Evolutionary conservation across 768 basidiomycete genomes (phyloP).

Genomic region (Lentinus brumalis): DNA sequence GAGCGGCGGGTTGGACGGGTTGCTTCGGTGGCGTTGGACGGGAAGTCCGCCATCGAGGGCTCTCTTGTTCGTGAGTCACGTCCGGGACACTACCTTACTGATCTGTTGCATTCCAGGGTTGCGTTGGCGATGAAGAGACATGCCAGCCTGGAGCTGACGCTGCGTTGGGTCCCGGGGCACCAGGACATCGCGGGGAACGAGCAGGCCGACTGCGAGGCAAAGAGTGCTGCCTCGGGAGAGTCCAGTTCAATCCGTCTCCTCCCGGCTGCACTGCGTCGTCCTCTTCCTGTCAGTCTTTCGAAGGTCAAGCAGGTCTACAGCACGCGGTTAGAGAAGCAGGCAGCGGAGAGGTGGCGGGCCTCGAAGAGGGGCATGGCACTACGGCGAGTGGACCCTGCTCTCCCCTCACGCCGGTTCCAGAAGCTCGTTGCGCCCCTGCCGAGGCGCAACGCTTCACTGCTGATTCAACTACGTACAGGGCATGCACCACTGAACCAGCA

Average conservation of each 20-base stretch:
- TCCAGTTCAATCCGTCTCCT: no score
- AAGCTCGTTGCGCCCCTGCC: no score
- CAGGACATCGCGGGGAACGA: slow-evolving; percentile 26
- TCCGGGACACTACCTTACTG: slow-evolving; percentile 15
- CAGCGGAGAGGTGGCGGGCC: no score
- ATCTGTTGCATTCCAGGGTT: background rate
- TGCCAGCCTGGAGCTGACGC: background rate
- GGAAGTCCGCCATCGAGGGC: background rate
- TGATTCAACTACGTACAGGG: slow-evolving; percentile 35
- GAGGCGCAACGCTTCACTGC: slow-evolving; percentile 1
- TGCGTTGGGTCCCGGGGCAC: slow-evolving; percentile 29
- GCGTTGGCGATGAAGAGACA: background rate
- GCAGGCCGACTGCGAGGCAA: slow-evolving; percentile 22
- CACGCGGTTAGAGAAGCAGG: no score
- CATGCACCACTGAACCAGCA: slow-evolving; percentile 35
- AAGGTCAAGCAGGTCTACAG: no score
- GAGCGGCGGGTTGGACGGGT: background rate
- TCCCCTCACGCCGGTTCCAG: no score
- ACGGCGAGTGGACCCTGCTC: no score
- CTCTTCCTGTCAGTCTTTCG: no score
- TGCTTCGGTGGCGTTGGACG: background rate
- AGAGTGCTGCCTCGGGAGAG: slow-evolving; percentile 17
- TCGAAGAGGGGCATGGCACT: no score
- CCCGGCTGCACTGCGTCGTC: no score
- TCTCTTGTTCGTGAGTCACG: background rate